Evolutionary conservation across 805 yeast species (phyloP).

Genomic region (Metschnikowia lachancei): DNA sequence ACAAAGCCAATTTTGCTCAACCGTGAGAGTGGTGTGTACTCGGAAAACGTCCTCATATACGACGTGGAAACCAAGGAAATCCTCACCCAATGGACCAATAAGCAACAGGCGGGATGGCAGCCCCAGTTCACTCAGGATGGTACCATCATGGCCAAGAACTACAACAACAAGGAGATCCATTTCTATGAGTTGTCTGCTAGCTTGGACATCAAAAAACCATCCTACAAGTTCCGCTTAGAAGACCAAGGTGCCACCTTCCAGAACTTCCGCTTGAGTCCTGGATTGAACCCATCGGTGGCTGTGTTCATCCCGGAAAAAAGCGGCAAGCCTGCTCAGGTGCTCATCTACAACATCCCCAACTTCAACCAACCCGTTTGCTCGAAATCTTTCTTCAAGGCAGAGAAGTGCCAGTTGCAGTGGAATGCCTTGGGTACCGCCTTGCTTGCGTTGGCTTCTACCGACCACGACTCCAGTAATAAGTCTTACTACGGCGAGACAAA

Average conservation of each 20-base stretch:
- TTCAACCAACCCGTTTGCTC: constrained; percentile 75
- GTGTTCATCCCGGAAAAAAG: constrained; percentile 82
- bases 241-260: constrained; percentile 51
- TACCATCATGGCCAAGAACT: constrained; percentile 58
- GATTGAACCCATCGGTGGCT: constrained; percentile 85
- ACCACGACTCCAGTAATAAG: constrained; percentile 90
- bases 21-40: constrained; percentile 70
- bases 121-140: constrained; percentile 89
- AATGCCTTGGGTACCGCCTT: constrained; percentile 91
- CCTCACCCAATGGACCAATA: constrained; percentile 65
- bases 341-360: constrained; percentile 77
- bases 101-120: constrained; percentile 86
- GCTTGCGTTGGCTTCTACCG: constrained; percentile 90
- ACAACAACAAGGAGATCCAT: constrained; percentile 59
- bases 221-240: constrained; percentile 53
- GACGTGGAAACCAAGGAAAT: constrained; percentile 45
- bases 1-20: constrained; percentile 70
- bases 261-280: constrained; percentile 73
- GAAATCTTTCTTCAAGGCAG: constrained; percentile 93
- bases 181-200: constrained; percentile 53
- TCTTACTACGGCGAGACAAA: constrained; percentile 97
- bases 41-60: constrained; percentile 78
- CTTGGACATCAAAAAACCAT: constrained; percentile 45
- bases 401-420: constrained; percentile 89
- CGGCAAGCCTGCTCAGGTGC: constrained; percentile 87